These are phyloP conservation scores for Fusarium fujikuroi DNA, from an alignment of 2,329 filamentous ascomycete genomes.

Conservation along the genomic window DNA sequence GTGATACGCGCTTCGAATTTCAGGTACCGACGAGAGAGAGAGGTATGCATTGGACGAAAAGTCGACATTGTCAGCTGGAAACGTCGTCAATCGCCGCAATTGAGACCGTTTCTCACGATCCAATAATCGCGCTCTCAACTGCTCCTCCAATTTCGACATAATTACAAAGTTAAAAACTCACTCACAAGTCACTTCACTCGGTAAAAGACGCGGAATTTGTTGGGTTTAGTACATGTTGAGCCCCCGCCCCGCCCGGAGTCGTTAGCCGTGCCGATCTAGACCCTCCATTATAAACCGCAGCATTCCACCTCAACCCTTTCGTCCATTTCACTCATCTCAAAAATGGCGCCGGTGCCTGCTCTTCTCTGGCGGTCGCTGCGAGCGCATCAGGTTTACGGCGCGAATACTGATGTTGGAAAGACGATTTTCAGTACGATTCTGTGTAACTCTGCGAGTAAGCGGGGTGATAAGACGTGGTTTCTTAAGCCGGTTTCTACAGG, in stretches of 20 bases:
- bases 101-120: constrained; percentile 49
- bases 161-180: not conserved
- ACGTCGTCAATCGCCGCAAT: constrained; percentile 61
- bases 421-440: constrained; percentile 81
- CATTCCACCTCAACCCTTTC: not conserved
- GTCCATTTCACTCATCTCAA: not conserved
- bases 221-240: constrained; percentile 23
- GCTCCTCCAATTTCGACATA: constrained; percentile 43
- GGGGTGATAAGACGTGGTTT: constrained; percentile 66
- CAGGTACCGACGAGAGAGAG: constrained; percentile 69
- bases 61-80: constrained; percentile 76
- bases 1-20: constrained; percentile 73
- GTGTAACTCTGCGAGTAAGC: constrained; percentile 67
- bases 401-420: constrained; percentile 88
- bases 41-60: constrained; percentile 85
- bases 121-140: constrained; percentile 43
- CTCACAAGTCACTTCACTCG: not conserved
- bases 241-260: constrained; percentile 7
- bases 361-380: constrained; percentile 75
- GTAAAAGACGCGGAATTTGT: constrained; percentile 15
- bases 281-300: constrained; percentile 18
- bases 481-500: constrained; percentile 88
- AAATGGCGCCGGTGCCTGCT: constrained; percentile 64
- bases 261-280: not conserved
- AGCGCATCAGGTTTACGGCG: constrained; percentile 81